Conservation (phyloP, 1,284 basidiomycete genomes). For the Ceratobasidium theobromae region DNA sequence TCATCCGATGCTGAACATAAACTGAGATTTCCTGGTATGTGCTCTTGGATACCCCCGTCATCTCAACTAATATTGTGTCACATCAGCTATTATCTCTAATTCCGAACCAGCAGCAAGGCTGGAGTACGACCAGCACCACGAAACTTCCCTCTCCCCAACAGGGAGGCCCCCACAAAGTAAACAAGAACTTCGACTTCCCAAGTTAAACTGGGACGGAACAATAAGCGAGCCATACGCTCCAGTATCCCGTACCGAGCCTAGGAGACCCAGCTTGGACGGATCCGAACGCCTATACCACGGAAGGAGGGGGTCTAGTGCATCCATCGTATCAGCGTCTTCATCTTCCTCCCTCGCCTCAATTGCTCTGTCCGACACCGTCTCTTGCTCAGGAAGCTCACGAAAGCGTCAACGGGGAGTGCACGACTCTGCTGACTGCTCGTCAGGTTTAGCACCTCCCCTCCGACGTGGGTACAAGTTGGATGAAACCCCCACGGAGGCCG, state of each 20-base stretch:
- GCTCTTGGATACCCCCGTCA: no score
- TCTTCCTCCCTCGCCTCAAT: neutral
- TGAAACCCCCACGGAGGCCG: neutral
- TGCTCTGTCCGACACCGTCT: neutral
- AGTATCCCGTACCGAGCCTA: no score
- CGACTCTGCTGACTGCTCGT: neutral
- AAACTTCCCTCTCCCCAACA: no score
- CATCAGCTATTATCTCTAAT: neutral
- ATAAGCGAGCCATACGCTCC: no score
- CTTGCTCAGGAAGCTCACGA: neutral
- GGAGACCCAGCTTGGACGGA: no score
- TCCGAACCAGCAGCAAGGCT: neutral
- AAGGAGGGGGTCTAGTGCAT: neutral
- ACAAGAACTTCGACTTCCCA: no score
- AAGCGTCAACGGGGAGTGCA: neutral
- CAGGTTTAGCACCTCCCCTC: neutral
- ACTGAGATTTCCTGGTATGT: neutral
- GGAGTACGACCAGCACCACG: no score
- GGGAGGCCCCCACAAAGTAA: no score
- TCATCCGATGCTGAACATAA: neutral
- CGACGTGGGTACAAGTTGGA: neutral
- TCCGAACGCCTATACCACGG: no score
- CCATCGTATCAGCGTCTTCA: neutral
- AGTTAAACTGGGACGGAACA: no score
- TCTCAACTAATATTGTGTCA: no score